Evolutionary conservation across 371 early-diverging fungal genomes (phyloP), one percentile per base, ranked within the genome.

Genomic region (Rhizomucor miehei): DNA sequence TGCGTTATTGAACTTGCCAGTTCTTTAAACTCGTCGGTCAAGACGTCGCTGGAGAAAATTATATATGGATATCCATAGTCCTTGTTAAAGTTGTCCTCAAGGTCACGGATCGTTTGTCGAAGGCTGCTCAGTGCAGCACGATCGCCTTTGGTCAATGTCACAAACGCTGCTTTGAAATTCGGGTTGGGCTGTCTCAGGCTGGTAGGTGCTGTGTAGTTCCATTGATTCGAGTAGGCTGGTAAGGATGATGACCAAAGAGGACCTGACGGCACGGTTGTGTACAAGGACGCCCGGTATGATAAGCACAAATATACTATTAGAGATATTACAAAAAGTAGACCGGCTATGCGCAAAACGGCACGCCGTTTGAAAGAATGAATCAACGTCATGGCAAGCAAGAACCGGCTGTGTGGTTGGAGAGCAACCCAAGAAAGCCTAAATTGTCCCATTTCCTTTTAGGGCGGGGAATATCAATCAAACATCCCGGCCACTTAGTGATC

Each of bases 81-180:
- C n/a, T 53, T 48, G 48, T 73, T 71, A 48, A 73, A 71, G 17
- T 52, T 52, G 53, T 73, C 71, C 51, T 73, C 70, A 10, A 73
- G 29, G 41, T 69, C 61, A 5, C 66, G 70, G n/a, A 77, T 62
- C 8, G 77, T 73, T 13, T 36, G 25, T 5, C 72, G 57, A 34
- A 77, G 46, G 17, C 62, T 66, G 10, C 61, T 56, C 23, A 77
- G 51, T 10, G 67, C 51, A 2, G 25, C 64, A n/a, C 41, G 43
- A 40, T 77, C 72, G 19, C 56, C 62, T 23, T 71, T 66, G n/a
- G 64, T 63, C 54, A 77, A 69, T 16, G 72, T 71, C 13, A 67
- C 60, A 49, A 67, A 64, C 10, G 74, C 72, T 13, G 74, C 77
- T 20, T 63, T 71, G 40, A 71, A 69, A 23, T 64, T 48, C 20